These are phyloP conservation scores for Rhodotorula babjevae DNA, from an alignment of 768 basidiomycete species.

Conservation along the genomic window DNA sequence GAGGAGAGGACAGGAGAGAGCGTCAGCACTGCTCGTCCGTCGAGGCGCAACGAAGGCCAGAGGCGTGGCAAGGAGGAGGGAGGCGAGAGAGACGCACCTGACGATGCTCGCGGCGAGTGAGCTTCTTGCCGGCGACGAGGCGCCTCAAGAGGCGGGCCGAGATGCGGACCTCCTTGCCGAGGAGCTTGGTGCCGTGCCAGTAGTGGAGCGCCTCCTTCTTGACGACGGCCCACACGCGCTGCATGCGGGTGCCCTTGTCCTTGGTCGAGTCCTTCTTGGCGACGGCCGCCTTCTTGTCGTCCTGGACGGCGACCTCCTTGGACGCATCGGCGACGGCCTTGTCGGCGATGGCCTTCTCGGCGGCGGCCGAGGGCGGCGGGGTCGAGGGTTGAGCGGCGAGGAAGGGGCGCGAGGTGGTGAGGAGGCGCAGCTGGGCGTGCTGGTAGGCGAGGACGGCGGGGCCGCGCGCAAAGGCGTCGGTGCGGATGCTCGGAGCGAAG, in stretches of 20 bases:
- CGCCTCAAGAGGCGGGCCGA: slow-evolving; percentile 82
- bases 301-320: slow-evolving; percentile 9
- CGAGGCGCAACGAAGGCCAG: not conserved
- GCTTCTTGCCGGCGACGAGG: slow-evolving; percentile 78
- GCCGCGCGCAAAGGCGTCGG: not conserved
- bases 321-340: not conserved
- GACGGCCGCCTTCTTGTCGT: slow-evolving; percentile 22
- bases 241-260: slow-evolving; percentile 25
- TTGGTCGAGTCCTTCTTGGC: slow-evolving; percentile 23
- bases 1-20: not conserved
- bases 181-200: slow-evolving; percentile 90
- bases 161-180: slow-evolving; percentile 90
- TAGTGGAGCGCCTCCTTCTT: slow-evolving; percentile 96
- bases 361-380: not conserved
- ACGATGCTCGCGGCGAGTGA: slow-evolving; percentile 88
- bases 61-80: not conserved
- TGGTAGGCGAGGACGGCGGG: not conserved
- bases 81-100: slow-evolving; percentile 57
- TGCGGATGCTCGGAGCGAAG: slow-evolving; percentile 10
- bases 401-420: slow-evolving; percentile 25
- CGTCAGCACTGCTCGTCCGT: not conserved
- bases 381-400: slow-evolving; percentile 16
- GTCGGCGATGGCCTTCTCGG: not conserved
- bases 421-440: slow-evolving; percentile 18
- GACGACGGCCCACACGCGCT: slow-evolving; percentile 80